Base-by-base conservation (phyloP, 2,329 filamentous ascomycete genomes). In the Aspergillus terreus region DNA sequence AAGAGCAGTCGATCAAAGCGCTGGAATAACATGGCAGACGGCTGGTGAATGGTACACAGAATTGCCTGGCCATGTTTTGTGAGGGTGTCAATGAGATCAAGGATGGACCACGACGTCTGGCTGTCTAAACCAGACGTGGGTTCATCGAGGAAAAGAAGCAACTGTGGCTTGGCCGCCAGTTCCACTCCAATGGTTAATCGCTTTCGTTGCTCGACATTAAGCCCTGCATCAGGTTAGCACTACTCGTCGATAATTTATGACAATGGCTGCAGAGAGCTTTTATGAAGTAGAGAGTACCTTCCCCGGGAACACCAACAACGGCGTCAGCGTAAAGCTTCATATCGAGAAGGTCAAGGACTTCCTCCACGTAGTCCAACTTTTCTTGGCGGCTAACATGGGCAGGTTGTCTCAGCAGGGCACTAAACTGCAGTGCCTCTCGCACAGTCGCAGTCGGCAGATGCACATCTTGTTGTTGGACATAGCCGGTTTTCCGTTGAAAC, bases 21-120 rank as follows among this genome's bases (percentile, higher is more conserved):
- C 69, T 96, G 89, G 77, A 96, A 96, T 48, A 96, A 80, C 81
- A 95, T 91, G 32, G 92, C 91, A 12, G 90, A 95, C n/a, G 92
- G 92, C 71, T 97, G 92, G 70, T 97, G 92, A 55, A 96, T 96
- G 0, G 92, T 96, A 75, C 91, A 96, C n/a, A 96, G 84, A 71
- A 96, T 90, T 47, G 92, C 92, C 68, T 95, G 90, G 14, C 92
- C 92, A 56, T 85, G 87, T 70, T 92, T 88, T 62, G 90, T 90
- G 32, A 96, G 79, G 72, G 95, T 96, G 71, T 95, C 87, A 38
- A 97, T 81, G 10, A 96, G 81, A 68, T 90, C 86, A 43, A 91
- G 80, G 66, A 96, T 96, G 57, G 90, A 88, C 90, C 90, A 96
- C 0, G 91, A 92, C 1, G 92, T 95, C 71, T 96, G 91, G 65